Evolutionary conservation across 108 stramenopile species (phyloP), one percentile per base, ranked within the genome.

Genomic region (Cylindrotheca fusiformis): DNA sequence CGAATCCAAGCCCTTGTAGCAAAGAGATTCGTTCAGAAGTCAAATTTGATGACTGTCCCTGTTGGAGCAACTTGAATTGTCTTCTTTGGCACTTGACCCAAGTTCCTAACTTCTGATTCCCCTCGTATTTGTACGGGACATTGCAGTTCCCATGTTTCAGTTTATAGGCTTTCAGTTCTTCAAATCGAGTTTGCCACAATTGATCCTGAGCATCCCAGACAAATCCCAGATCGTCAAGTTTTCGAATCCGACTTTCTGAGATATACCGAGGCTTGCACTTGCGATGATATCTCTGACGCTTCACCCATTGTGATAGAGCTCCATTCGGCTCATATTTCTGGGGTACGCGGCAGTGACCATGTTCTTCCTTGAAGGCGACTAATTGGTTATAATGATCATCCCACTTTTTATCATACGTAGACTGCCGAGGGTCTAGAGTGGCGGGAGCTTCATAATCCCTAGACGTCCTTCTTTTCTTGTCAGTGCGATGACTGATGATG

Each of bases 1-100:
- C 75, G 64, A 90, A 90, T 1, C 88, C 83, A 51, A 90, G 58
- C 8, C 63, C 54, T 63, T 90, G 74, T n/a, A 90, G 66, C 22
- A 74, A 63, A 29, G 50, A 55, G 48, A 88, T 81, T 25, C 85
- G 72, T 8, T 86, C 86, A 17, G 77, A 69, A n/a, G 81, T 77
- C 14, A 82, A 52, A 32, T 23, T 52, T 1, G 58, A 65, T 24
- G 32, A 23, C 46, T 58, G 26, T 0, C 58, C 64, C 30, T 51
- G 45, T 6, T 8, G 19, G 17, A 60, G 10, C 17, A 76, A 52
- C n/a, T 61, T 22, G 44, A 25, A 45, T 44, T 44, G 44, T 1
- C 58, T 21, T 8, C 58, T 1, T 32, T 71, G 72, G 20, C 72
- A 49, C 20, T 74, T 67, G 24, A 53, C 52, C 74, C 74, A 75